Base-by-base conservation (phyloP, 2,329 filamentous ascomycete species). In the Chaetomiaceae sp. region DNA sequence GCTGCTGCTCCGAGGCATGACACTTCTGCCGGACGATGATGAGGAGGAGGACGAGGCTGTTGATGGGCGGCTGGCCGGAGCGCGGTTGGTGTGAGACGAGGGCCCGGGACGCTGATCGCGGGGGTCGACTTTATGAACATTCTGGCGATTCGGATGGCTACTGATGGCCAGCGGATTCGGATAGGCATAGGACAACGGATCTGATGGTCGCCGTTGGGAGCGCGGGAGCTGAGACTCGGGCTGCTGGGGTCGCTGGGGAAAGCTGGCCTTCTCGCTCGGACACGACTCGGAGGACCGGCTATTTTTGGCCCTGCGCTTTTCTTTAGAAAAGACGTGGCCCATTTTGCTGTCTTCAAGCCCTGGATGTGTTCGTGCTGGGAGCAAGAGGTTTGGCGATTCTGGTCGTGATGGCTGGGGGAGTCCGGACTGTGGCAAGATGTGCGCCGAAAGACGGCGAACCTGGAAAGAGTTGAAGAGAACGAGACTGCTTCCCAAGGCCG, bases 401-500 rank as follows among this genome's bases (percentile, higher is more conserved):
- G 45, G n/a, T 38, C 36, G 19, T 33, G 29, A 25, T 19, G 42
- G 14, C 27, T 31, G 27, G 25, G 11, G 15, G 3, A 51, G 34
- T 31, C 44, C 36, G 15, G 49, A 44, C 22, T 53, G 40, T 14
- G 40, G 23, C 12, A 55, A 36, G 27, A 56, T 39, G 12, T 55
- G 44, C 17, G 56, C 31, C 14, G 51, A 49, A 25, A 58, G 50
- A 11, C 15, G 23, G n/a, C 49, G 49, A 12, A 31, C 8, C 27
- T 31, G 27, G 3, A 59, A 38, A 15, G 51, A 38, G 19, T 48
- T 51, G 33, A 55, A 55, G 2, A 59, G 36, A 9, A 54, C 58
- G 2, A 57, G 45, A 37, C 53, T 58, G 39, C 44, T 56, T 7
- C 52, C 50, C 14, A 61, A 20, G 8, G 53, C 57, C 2, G 53